Base-by-base conservation (phyloP, 2,329 filamentous ascomycete species). In the Penicillium frequentans region DNA sequence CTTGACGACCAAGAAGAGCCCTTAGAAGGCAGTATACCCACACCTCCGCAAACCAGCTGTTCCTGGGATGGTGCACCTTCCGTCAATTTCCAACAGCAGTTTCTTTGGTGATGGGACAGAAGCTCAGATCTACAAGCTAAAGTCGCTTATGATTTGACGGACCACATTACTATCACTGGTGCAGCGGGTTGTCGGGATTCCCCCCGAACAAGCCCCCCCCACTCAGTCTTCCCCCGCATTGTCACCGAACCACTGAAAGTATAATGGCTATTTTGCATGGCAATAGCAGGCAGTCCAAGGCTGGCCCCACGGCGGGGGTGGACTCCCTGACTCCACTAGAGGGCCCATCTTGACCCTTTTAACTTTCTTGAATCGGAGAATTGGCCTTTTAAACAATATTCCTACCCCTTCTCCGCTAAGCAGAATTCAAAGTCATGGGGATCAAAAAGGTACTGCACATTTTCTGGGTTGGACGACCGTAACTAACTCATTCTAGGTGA, bases 1-100 rank as follows among this genome's bases (percentile, higher is more conserved):
- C 14, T n/a, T 21, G 7, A n/a, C 6, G 33, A 29, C 3, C 23
- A 26, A 27, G 23, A 35, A 27, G 21, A 50, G 16, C 11, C 16
- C 4, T 19, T 37, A 9, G 23, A 42, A 50, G 14, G 16, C 11
- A 37, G 21, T 27, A 16, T 27, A n/a, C 11, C 45, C 8, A 16
- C 11, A n/a, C 10, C 39, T 29, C 42, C 52, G 2, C 61, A 63
- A 13, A 60, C 52, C 24, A 49, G 58, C 24, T 72, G 63, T 45
- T 55, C 56, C 2, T 73, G 71, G 71, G 59, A 64, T 48, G 70
- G 61, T 27, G 71, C 70, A 8, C 71, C 71, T 5, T 64, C 69
- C 0, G 46, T 64, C n/a, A 61, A 63, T 26, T 73, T 73, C 49
- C 70, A 73, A 58, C 63, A 65, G 8, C 64, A 65, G 29, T 74